These are phyloP conservation scores for Fallopia convolvulus DNA, from an alignment of 148 eudicot species.

Conservation along the genomic window DNA sequence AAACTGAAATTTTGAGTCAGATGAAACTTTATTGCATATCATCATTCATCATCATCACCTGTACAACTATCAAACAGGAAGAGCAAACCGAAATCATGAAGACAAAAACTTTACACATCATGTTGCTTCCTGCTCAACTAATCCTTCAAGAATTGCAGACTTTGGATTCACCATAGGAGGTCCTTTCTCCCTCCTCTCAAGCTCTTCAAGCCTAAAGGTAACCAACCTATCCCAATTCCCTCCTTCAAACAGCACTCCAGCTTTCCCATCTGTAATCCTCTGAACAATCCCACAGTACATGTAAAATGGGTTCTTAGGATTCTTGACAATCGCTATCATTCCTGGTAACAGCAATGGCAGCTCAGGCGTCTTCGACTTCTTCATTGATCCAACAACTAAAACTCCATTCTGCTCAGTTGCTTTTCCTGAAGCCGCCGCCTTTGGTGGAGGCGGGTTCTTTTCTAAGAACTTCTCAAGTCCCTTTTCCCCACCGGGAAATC, in stretches of 20 bases:
- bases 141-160: slow-evolving; percentile 43
- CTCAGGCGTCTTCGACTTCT: slow-evolving; percentile 59
- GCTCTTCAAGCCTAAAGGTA: slow-evolving; percentile 81
- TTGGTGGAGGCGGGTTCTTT: slow-evolving; percentile 61
- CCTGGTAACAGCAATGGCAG: slow-evolving; percentile 76
- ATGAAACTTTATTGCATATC: not conserved
- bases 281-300: slow-evolving; percentile 86
- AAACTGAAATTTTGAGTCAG: not conserved
- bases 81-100: not conserved
- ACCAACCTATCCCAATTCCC: slow-evolving; percentile 82
- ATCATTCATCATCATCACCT: slow-evolving; percentile 1
- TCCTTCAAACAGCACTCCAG: slow-evolving; percentile 88
- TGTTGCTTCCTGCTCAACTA: not conserved
- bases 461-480: slow-evolving; percentile 64
- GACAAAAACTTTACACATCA: not conserved
- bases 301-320: slow-evolving; percentile 53
- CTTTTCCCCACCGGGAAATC: slow-evolving; percentile 90
- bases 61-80: not conserved
- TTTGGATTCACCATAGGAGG: slow-evolving; percentile 67
- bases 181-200: slow-evolving; percentile 71
- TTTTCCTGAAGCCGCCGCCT: not conserved
- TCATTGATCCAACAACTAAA: slow-evolving; percentile 19
- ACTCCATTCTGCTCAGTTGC: slow-evolving; percentile 17
- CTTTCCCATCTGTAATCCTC: slow-evolving; percentile 82
- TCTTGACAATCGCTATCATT: slow-evolving; percentile 85